Evolutionary conservation across 208 protist species (phyloP).

Genomic region (Leishmania tropica): DNA sequence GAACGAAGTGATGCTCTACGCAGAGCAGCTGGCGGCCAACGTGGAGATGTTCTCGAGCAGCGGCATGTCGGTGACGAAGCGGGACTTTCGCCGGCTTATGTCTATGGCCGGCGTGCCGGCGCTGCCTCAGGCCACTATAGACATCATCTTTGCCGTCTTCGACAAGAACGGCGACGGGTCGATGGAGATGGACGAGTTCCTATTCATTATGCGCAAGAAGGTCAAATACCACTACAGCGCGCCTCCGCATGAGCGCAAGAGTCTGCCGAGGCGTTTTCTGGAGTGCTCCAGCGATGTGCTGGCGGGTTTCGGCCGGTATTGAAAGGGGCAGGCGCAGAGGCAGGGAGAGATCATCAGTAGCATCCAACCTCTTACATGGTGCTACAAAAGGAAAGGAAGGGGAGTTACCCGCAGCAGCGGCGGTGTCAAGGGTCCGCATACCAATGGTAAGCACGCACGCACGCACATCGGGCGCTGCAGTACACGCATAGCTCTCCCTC

Average conservation of each 20-base stretch:
- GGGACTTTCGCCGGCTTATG: slow-evolving; percentile 66
- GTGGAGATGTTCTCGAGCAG: slow-evolving; percentile 73
- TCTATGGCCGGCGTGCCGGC: slow-evolving; percentile 46
- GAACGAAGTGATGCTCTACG: slow-evolving; percentile 65
- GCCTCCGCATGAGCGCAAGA: slow-evolving; percentile 38
- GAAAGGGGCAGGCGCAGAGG: not conserved
- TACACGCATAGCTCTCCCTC: not conserved
- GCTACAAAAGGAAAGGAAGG: not conserved
- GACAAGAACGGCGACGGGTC: slow-evolving; percentile 84
- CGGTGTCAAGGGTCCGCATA: not conserved
- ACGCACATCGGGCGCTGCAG: not conserved
- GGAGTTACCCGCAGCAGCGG: not conserved
- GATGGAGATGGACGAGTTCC: slow-evolving; percentile 85
- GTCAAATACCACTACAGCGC: slow-evolving; percentile 67
- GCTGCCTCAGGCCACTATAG: slow-evolving; percentile 37
- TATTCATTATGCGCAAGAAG: slow-evolving; percentile 81
- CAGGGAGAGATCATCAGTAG: not conserved
- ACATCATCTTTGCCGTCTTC: slow-evolving; percentile 83
- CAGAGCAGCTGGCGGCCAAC: slow-evolving; percentile 50
- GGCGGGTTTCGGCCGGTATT: slow-evolving; percentile 1
- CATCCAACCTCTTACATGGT: not conserved
- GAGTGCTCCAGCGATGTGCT: slow-evolving; percentile 52
- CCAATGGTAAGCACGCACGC: not conserved
- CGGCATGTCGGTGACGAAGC: slow-evolving; percentile 56
- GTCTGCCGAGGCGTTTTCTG: slow-evolving; percentile 51